phyloP scores from a whole-genome alignment of 768 basidiomycete species.

The Boletus eberwhitei region DNA sequence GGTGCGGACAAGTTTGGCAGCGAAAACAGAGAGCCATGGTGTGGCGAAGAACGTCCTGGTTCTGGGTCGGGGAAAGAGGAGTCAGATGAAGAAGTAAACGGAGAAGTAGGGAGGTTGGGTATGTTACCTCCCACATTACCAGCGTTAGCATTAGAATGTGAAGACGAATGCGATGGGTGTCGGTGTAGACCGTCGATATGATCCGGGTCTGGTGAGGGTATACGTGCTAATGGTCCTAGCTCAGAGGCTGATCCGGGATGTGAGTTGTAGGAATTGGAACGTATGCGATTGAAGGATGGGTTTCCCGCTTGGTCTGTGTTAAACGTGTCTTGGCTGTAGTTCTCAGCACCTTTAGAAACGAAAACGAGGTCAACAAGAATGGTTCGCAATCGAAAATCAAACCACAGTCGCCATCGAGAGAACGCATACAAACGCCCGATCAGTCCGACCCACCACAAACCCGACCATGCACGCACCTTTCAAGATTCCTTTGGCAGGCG shows the following conservation, averaged over 20 bases:
- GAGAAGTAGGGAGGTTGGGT: slow-evolving; percentile 52
- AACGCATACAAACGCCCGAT: slow-evolving; percentile 1
- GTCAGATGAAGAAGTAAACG: slow-evolving; percentile 46
- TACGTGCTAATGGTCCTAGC: slow-evolving; percentile 73
- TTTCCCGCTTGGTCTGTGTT: slow-evolving; percentile 39
- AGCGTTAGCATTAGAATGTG: slow-evolving; percentile 28
- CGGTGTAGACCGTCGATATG: slow-evolving; percentile 85
- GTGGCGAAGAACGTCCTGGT: slow-evolving; percentile 34
- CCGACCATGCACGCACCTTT: slow-evolving; percentile 47
- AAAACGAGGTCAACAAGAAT: not conserved
- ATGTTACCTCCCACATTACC: slow-evolving; percentile 27
- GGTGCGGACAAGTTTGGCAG: slow-evolving; percentile 92
- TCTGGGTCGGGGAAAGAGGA: slow-evolving; percentile 35
- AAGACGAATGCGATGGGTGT: slow-evolving; percentile 56
- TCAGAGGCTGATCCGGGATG: slow-evolving; percentile 45
- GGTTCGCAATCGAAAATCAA: not conserved
- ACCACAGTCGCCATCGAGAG: not conserved
- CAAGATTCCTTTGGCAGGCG: slow-evolving; percentile 81
- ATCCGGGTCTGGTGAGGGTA: slow-evolving; percentile 81
- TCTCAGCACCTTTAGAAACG: slow-evolving; percentile 52
- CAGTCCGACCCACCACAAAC: slow-evolving; percentile 2
- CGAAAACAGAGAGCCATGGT: slow-evolving; percentile 56
- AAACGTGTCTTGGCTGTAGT: slow-evolving; percentile 63
- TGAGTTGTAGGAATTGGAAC: slow-evolving; percentile 82
- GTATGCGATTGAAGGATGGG: slow-evolving; percentile 47